Evolutionary conservation across 495 filamentous ascomycete genomes (phyloP), one percentile per base, ranked within the genome.

Genomic region (Lasiosphaeria hispida): DNA sequence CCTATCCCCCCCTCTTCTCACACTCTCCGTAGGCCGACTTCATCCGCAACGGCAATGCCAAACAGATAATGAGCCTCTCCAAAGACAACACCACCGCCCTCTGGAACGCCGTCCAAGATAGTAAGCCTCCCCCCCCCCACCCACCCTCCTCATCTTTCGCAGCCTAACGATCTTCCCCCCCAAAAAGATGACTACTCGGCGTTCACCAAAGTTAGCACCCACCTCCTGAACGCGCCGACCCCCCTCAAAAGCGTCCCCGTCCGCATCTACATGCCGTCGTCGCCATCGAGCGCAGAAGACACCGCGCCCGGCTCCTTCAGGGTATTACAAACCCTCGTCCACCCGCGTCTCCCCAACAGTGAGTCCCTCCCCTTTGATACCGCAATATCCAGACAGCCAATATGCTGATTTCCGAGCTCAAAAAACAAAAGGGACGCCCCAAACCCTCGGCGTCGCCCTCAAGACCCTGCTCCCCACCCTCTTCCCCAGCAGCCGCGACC

Each of bases 1-100:
- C 17, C 19, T 56, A 6, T 35, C 36, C 18, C 18, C 3, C 50
- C 8, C 13, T 35, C 17, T 19, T 55, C 13, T 44, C n/a, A n/a
- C 10, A 7, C 15, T 13, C 13, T 33, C 11, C 61, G 54, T 53
- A 87, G 80, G 95, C 94, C 15, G 93, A 96, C 67, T 96, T 91
- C 64, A 76, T 96, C 35, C 84, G 94, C 36, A 92, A 96, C 58
- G 92, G 94, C 15, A 96, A 86, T 10, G 93, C 92, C 2, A 92
- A 92, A 68, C 87, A 85, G 36, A 92, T 97, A 57, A 97, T 97
- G 95, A 88, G 84, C 37, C 74, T 97, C 54, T 91, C 87, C 30
- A 92, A 91, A 70, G 88, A 92, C 34, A 85, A 97, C 65, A 95
- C 91, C 1, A 91, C 87, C 1, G 80, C 84, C 33, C 78, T 99